Conservation (phyloP, 2,329 filamentous ascomycete species). For the Chaetomium sp. region DNA sequence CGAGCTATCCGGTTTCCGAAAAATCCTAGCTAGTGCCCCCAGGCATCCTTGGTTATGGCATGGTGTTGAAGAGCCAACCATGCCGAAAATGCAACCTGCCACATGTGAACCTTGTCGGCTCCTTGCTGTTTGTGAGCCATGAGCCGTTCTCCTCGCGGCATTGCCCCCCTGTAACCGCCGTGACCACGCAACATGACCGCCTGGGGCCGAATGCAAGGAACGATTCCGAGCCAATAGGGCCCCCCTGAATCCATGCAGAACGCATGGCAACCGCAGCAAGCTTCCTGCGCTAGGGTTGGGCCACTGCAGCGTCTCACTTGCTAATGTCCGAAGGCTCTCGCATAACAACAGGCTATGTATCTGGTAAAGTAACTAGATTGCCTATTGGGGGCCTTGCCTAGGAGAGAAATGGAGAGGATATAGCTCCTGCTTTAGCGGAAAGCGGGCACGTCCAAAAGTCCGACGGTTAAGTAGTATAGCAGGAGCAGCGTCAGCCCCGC, state of each 20-base stretch:
- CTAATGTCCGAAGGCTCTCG: conserved; percentile 1
- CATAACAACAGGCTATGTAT: conserved; percentile 13
- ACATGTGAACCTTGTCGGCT: not conserved
- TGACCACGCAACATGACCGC: not conserved
- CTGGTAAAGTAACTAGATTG: not conserved
- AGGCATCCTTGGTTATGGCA: conserved; percentile 5
- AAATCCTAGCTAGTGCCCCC: not conserved
- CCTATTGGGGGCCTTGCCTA: not conserved
- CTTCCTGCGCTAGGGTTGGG: not conserved
- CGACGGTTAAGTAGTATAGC: not conserved
- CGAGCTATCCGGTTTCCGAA: not conserved
- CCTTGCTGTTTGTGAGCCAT: not conserved
- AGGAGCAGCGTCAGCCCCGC: not conserved
- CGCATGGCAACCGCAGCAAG: conserved; percentile 6
- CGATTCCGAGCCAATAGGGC: conserved; percentile 4
- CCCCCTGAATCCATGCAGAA: not conserved
- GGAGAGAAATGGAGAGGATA: not conserved
- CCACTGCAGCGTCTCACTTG: conserved; percentile 4
- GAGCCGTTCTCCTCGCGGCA: not conserved
- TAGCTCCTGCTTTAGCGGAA: not conserved
- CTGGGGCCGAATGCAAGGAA: conserved; percentile 5
- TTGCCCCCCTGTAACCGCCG: not conserved
- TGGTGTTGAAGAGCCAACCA: conserved; percentile 17
- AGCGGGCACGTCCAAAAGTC: not conserved
- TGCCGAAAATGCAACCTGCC: conserved; percentile 13